phyloP scores from a whole-genome alignment of 768 basidiomycete genomes.

The Holtermanniella nyarrowii region DNA sequence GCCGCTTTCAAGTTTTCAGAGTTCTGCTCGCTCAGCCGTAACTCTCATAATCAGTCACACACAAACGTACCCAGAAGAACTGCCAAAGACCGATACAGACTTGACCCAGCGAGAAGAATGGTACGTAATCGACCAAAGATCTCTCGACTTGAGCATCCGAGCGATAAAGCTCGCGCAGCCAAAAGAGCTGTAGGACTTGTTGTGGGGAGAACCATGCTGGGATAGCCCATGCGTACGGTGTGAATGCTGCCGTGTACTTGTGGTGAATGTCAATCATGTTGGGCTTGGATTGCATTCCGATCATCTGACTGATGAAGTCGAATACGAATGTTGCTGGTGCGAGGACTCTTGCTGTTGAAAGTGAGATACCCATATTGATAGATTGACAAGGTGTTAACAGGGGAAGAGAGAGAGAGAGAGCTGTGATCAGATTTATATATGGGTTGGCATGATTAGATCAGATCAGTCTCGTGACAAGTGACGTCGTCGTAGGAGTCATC shows the following conservation, averaged over 20 bases:
- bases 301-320: conserved; percentile 27
- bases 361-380: conserved; percentile 33
- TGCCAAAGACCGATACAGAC: conserved; percentile 31
- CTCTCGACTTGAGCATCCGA: conserved; percentile 20
- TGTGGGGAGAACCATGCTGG: conserved; percentile 34
- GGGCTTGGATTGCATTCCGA: conserved; percentile 30
- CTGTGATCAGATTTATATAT: too few species aligned
- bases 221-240: conserved; percentile 35
- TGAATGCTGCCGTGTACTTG: conserved; percentile 27
- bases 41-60: neutral
- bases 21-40: conserved; percentile 11
- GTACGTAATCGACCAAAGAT: conserved; percentile 16
- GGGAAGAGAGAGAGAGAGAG: too few species aligned
- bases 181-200: conserved; percentile 34
- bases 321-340: conserved; percentile 27
- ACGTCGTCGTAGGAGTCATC: too few species aligned
- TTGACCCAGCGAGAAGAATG: conserved; percentile 34
- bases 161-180: conserved; percentile 30
- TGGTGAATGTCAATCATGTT: conserved; percentile 37
- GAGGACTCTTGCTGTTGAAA: conserved; percentile 28
- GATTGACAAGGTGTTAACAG: too few species aligned
- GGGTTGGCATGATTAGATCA: too few species aligned
- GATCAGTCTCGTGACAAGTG: too few species aligned
- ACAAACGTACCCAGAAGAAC: conserved; percentile 34
- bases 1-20: conserved; percentile 29